Conservation (phyloP, 768 basidiomycete genomes). For the Naganishia onofrii region DNA sequence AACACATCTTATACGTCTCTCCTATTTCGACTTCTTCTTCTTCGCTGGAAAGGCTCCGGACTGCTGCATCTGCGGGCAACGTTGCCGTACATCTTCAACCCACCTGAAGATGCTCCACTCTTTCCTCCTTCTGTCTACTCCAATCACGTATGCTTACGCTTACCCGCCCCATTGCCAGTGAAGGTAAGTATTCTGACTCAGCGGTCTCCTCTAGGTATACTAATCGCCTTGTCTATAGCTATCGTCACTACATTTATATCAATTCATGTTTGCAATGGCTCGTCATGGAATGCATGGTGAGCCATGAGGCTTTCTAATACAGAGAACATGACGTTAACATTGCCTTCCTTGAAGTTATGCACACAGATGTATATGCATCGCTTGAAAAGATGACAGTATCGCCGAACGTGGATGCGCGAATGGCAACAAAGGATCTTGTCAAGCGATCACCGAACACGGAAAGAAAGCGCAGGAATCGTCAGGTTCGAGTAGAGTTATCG, state of each 20-base stretch:
- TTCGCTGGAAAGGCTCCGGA: constrained; percentile 30
- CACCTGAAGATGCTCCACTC: constrained; percentile 35
- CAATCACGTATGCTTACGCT: constrained; percentile 41
- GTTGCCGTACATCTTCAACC: constrained; percentile 44
- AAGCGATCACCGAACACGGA: constrained; percentile 29
- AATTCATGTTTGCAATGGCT: constrained; percentile 45
- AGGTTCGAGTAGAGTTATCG: constrained; percentile 26
- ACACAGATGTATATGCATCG: constrained; percentile 41
- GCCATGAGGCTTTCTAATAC: neutral
- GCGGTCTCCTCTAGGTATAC: neutral
- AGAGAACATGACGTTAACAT: neutral
- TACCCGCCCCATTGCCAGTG: constrained; percentile 48
- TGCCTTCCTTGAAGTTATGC: constrained; percentile 37
- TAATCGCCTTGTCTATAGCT: constrained; percentile 33
- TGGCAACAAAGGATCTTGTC: constrained; percentile 21
- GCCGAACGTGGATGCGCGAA: constrained; percentile 29
- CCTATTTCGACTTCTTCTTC: neutral
- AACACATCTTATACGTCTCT: neutral
- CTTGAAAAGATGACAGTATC: constrained; percentile 47
- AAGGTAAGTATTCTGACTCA: constrained; percentile 38
- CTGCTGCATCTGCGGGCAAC: constrained; percentile 48
- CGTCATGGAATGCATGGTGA: constrained; percentile 50
- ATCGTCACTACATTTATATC: constrained; percentile 42
- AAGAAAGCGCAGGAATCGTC: constrained; percentile 34
- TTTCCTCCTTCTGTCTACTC: constrained; percentile 49